phyloP scores from a whole-genome alignment of 2,329 filamentous ascomycete species.

The Talaromyces atroroseus region DNA sequence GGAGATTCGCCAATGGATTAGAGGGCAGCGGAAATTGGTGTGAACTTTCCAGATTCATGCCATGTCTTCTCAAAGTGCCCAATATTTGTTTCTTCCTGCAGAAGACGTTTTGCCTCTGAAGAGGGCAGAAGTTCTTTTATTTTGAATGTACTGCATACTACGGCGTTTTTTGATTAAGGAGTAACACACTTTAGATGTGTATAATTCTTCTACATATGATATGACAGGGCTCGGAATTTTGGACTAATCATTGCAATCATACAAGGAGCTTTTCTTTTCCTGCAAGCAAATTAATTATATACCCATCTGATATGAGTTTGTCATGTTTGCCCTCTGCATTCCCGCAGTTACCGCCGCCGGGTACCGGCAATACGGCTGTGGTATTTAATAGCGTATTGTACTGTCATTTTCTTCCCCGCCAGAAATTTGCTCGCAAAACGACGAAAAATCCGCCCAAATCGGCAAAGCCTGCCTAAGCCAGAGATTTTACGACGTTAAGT shows the following conservation, averaged over 20 bases:
- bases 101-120: background rate
- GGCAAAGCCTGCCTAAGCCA: background rate
- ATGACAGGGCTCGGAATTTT: too few species aligned
- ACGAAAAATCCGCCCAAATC: background rate
- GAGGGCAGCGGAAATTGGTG: constrained; percentile 26
- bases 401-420: background rate
- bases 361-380: background rate
- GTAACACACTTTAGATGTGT: background rate
- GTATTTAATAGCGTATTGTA: background rate
- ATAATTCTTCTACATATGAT: background rate
- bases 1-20: constrained; percentile 34
- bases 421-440: background rate
- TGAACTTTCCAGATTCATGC: constrained; percentile 1
- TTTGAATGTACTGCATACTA: background rate
- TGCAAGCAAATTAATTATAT: too few species aligned
- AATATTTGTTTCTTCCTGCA: background rate
- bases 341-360: background rate
- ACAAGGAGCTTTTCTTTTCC: too few species aligned
- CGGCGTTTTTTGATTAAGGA: background rate
- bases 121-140: too few species aligned
- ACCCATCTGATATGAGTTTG: background rate
- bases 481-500: background rate
- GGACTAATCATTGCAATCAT: too few species aligned
- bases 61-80: background rate
- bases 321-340: background rate